Base-by-base conservation (phyloP, 1,284 basidiomycete species). In the Ceratobasidium papillatum region DNA sequence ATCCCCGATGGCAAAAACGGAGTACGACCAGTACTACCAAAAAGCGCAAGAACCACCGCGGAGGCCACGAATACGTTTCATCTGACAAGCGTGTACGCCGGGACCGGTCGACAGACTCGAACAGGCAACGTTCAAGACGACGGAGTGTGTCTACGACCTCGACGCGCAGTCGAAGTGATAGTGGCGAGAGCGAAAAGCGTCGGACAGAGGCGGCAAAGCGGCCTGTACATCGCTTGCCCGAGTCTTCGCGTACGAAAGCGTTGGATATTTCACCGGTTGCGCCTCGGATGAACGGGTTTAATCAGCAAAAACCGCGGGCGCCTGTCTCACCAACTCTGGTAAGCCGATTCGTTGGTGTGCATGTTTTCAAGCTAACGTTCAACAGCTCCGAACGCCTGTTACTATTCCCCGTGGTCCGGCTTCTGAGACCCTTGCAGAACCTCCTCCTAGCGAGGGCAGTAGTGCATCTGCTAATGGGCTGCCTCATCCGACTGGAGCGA, bases 91-190 rank as follows among this genome's bases (percentile, higher is more conserved):
- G 69, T 14, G 69, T 62, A 11, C 69, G 69, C 27, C 51, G 69
- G 30, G 58, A 72, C 47, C 69, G 69, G 45, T 72, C 69, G n/a
- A 36, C 58, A 30, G 69, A 72, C 34, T 72, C 69, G 30, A 38
- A 43, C 14, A 43, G 69, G n/a, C 69, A 61, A 47, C 82, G 81
- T 14, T 77, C 71, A 58, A 81, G 85, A 69, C 82, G 82, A 71
- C 81, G 84, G 77, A 89, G 87, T 77, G 66, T 84, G 3, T 89
- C 88, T 22, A 85, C 86, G 11, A 75, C 74, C 5, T 82, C 81
- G 11, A 84, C 82, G 52, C 85, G 84, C 68, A 90, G 88, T 78
- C 82, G 83, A 8, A 88, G 87, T 76, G 85, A 85, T 58, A 87
- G 86, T 45, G 51, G 59, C 32, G 59, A 63, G 69, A 72, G 71